Conservation (phyloP, 179 eudicot species). For the Nepenthes alata region DNA sequence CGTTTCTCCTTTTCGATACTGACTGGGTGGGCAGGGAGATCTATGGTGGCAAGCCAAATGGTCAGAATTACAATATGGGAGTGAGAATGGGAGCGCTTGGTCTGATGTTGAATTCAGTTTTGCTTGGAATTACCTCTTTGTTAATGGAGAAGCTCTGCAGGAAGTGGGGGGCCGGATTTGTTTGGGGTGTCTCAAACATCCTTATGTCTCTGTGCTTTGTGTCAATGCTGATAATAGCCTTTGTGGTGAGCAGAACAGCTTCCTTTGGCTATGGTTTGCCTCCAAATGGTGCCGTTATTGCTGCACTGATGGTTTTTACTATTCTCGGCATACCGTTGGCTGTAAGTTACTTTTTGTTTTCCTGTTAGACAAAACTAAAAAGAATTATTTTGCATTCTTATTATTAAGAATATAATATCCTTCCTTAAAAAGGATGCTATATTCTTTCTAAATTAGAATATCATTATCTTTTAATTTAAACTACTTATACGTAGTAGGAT, state of each 20-base stretch:
- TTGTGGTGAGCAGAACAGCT: slow-evolving; percentile 31
- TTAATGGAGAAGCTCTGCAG: slow-evolving; percentile 86
- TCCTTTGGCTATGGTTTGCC: slow-evolving; percentile 31
- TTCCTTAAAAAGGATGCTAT: no score
- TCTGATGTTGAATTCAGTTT: slow-evolving; percentile 78
- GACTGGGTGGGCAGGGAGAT: slow-evolving; percentile 99
- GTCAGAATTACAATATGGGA: slow-evolving; percentile 52
- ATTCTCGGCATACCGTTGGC: slow-evolving; percentile 90
- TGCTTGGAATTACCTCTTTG: slow-evolving; percentile 75
- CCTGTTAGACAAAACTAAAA: no score
- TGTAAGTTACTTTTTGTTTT: slow-evolving; percentile 36
- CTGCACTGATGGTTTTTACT: slow-evolving; percentile 62
- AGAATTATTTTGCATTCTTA: no score
- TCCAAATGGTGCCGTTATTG: slow-evolving; percentile 61
- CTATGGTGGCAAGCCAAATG: slow-evolving; percentile 86
- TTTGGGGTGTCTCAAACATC: slow-evolving; percentile 88
- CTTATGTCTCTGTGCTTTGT: slow-evolving; percentile 71
- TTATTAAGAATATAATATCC: no score
- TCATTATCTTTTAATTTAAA: no score
- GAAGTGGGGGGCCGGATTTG: slow-evolving; percentile 76
- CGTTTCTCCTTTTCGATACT: slow-evolving; percentile 87
- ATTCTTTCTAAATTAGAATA: no score
- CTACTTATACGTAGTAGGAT: no score
- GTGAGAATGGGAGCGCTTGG: slow-evolving; percentile 95
- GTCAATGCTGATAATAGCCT: slow-evolving; percentile 68